Evolutionary conservation across 257 asterid genomes (phyloP).

Genomic region (Solanum sejunctum): DNA sequence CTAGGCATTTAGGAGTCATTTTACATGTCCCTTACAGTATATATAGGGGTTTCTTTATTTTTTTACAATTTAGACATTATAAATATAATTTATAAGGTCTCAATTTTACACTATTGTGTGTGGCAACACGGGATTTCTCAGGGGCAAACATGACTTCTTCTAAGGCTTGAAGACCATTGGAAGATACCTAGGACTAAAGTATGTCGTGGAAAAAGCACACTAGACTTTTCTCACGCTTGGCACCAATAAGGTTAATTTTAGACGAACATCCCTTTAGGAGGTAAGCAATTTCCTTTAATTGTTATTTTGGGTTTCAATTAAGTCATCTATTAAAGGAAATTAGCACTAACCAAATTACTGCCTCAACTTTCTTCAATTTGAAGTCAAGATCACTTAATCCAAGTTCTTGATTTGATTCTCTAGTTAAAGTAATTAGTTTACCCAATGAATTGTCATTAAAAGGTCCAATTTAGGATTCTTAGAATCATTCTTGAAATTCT

Average conservation of each 20-base stretch:
- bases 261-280: not conserved
- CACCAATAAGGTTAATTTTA: not conserved
- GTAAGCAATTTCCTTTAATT: not conserved
- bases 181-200: not conserved
- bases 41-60: not conserved
- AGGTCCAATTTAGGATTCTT: not conserved
- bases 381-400: not conserved
- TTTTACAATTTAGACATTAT: not conserved
- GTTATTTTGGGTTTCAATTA: not conserved
- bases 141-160: not conserved
- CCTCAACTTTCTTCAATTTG: not conserved
- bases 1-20: not conserved
- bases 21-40: not conserved
- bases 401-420: not conserved
- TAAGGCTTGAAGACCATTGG: not conserved
- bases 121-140: not conserved
- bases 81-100: no score
- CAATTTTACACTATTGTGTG: not conserved
- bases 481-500: not conserved
- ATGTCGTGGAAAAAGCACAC: not conserved
- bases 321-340: not conserved
- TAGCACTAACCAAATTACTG: not conserved
- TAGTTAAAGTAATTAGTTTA: not conserved
- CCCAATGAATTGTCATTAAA: not conserved
- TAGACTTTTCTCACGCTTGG: not conserved